A percentile compares a stretch with the other conserved stretches of the same genome.
Evolutionary conservation across 2,329 filamentous ascomycete genomes (phyloP).

Genomic region (Diatrype stigma): DNA sequence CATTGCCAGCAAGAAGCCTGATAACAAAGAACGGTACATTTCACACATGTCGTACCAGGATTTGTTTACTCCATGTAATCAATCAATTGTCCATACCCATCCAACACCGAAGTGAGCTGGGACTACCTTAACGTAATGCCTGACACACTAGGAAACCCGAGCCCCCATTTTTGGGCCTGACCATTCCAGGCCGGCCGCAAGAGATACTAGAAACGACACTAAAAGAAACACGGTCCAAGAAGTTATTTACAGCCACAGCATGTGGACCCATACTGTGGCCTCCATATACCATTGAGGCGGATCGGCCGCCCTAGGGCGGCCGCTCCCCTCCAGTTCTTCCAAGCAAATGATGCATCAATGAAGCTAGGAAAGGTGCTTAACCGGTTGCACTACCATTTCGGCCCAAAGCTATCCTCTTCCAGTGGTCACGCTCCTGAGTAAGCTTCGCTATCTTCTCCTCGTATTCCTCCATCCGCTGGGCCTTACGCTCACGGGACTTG

Average conservation of each 20-base stretch:
- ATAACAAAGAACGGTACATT: no score
- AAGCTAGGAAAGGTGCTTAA: constrained; percentile 20
- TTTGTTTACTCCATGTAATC: no score
- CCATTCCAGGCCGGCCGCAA: no score
- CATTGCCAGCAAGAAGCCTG: no score
- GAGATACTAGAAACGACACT: no score
- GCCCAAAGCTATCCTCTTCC: constrained; percentile 53
- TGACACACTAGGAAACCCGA: no score
- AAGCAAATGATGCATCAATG: constrained; percentile 16
- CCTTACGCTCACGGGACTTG: constrained; percentile 86
- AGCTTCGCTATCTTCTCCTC: constrained; percentile 70
- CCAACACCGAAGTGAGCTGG: no score
- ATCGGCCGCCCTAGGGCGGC: constrained; percentile 17
- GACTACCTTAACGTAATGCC: no score
- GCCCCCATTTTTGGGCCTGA: no score
- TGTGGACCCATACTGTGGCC: constrained; percentile 20
- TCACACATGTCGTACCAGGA: no score
- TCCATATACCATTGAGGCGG: constrained; percentile 17
- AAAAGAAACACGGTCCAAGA: no score
- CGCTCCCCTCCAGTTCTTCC: constrained; percentile 30
- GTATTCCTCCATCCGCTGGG: constrained; percentile 68
- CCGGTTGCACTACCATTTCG: constrained; percentile 30
- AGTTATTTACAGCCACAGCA: not conserved
- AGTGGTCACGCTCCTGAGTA: constrained; percentile 61
- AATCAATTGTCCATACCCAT: no score